A percentile compares a stretch with the other conserved stretches of the same genome.
These are phyloP conservation scores for Nigrospora oryzae DNA, from an alignment of 2,329 filamentous ascomycete genomes.

Conservation along the genomic window DNA sequence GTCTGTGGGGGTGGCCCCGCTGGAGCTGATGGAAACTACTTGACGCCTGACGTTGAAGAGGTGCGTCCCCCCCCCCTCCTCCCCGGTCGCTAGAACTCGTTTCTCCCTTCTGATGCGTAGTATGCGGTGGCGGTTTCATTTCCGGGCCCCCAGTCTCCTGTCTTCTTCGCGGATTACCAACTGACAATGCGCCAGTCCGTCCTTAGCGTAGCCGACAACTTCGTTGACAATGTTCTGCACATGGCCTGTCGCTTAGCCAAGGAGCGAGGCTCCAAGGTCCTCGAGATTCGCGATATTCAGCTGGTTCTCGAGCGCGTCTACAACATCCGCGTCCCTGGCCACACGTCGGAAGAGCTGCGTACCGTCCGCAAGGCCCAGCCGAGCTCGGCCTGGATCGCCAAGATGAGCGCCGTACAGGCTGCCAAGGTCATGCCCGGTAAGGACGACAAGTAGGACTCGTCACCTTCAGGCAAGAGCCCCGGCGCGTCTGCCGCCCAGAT, in stretches of 20 bases:
- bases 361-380: slow-evolving; percentile 92
- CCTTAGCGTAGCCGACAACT: slow-evolving; percentile 83
- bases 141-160: too few species aligned
- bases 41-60: slow-evolving; percentile 93
- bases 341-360: slow-evolving; percentile 86
- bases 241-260: slow-evolving; percentile 87
- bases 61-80: slow-evolving; percentile 48
- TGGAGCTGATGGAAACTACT: slow-evolving; percentile 62
- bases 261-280: slow-evolving; percentile 78
- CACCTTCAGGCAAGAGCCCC: not conserved
- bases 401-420: slow-evolving; percentile 94
- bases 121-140: too few species aligned
- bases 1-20: slow-evolving; percentile 76
- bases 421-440: slow-evolving; percentile 71
- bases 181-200: slow-evolving; percentile 53
- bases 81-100: not conserved
- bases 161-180: not conserved
- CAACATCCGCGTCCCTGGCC: slow-evolving; percentile 89
- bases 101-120: not conserved
- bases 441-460: slow-evolving; percentile 33
- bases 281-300: slow-evolving; percentile 83
- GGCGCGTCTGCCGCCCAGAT: not conserved
- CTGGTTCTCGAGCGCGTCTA: slow-evolving; percentile 76
- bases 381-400: slow-evolving; percentile 80
- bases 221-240: slow-evolving; percentile 85